Conservation (phyloP, 2,329 filamentous ascomycete species). For the Didymellaceae sp. region DNA sequence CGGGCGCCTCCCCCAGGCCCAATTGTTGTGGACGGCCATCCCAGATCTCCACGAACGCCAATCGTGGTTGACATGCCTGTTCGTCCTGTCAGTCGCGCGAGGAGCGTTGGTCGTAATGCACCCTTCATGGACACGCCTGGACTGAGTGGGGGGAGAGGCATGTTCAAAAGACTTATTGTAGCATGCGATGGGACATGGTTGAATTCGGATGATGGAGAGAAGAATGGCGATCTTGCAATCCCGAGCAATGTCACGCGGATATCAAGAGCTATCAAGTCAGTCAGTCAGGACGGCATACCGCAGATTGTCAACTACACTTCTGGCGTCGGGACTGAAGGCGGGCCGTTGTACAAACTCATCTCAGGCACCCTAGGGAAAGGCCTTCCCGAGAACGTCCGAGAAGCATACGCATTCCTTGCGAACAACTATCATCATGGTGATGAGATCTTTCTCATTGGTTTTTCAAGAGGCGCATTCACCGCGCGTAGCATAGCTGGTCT, state of each 20-base stretch:
- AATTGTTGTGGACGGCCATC: constrained; percentile 33
- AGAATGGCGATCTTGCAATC: constrained; percentile 52
- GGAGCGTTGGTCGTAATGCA: constrained; percentile 32
- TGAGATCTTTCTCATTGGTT: constrained; percentile 57
- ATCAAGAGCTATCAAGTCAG: constrained; percentile 56
- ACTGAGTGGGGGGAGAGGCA: constrained; percentile 45
- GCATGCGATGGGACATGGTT: constrained; percentile 57
- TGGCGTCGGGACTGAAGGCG: constrained; percentile 56
- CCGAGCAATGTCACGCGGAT: constrained; percentile 60
- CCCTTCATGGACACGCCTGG: constrained; percentile 40
- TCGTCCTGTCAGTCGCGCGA: constrained; percentile 35
- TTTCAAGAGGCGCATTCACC: constrained; percentile 57
- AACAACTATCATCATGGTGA: constrained; percentile 61
- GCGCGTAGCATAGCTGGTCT: constrained; percentile 53
- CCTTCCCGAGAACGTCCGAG: constrained; percentile 55
- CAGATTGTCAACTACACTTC: constrained; percentile 60
- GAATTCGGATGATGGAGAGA: constrained; percentile 55
- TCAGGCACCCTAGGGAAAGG: constrained; percentile 54
- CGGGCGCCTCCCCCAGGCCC: constrained; percentile 29
- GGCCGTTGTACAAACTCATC: constrained; percentile 51
- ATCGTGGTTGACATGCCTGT: constrained; percentile 39
- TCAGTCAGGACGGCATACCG: constrained; percentile 56
- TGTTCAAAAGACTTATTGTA: constrained; percentile 51
- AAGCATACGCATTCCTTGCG: constrained; percentile 59
- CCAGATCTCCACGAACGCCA: constrained; percentile 35